phyloP scores from a whole-genome alignment of 371 early-diverging fungal genomes.

The Mucor irregularis region DNA sequence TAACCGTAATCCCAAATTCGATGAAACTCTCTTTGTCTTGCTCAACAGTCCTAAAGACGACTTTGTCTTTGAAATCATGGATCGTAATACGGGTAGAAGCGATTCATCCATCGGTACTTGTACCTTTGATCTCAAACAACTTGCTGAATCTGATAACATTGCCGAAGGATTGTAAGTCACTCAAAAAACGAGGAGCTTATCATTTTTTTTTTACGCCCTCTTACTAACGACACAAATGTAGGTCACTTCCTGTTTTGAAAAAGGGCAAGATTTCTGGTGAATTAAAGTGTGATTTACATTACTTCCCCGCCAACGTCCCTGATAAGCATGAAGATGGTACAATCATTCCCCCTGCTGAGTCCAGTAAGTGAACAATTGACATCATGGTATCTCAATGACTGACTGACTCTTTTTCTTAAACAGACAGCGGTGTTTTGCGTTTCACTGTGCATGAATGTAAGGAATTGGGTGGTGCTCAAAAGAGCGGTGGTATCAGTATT shows the following conservation, averaged over 20 bases:
- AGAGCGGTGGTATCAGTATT: constrained; percentile 37
- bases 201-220: background rate
- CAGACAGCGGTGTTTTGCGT: constrained; percentile 57
- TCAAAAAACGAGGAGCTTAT: too few relatives aligned
- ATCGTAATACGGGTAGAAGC: constrained; percentile 44
- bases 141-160: constrained; percentile 46
- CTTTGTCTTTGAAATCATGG: constrained; percentile 44
- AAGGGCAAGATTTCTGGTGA: constrained; percentile 49
- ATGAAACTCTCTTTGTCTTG: constrained; percentile 46
- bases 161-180: constrained; percentile 37
- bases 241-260: constrained; percentile 35
- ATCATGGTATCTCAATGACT: background rate
- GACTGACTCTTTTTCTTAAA: background rate
- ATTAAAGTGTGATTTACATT: constrained; percentile 44
- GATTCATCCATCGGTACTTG: constrained; percentile 52
- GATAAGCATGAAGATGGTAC: constrained; percentile 51
- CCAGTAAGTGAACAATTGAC: constrained; percentile 32
- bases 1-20: constrained; percentile 49
- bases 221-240: constrained; percentile 5
- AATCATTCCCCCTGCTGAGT: constrained; percentile 40
- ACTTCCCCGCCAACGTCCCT: constrained; percentile 40
- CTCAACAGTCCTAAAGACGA: constrained; percentile 40
- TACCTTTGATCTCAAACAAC: constrained; percentile 53
- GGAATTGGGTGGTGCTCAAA: constrained; percentile 38
- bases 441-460: constrained; percentile 56